Conservation (phyloP, 139 green algal genomes). For the Chlorella sorokiniana region DNA sequence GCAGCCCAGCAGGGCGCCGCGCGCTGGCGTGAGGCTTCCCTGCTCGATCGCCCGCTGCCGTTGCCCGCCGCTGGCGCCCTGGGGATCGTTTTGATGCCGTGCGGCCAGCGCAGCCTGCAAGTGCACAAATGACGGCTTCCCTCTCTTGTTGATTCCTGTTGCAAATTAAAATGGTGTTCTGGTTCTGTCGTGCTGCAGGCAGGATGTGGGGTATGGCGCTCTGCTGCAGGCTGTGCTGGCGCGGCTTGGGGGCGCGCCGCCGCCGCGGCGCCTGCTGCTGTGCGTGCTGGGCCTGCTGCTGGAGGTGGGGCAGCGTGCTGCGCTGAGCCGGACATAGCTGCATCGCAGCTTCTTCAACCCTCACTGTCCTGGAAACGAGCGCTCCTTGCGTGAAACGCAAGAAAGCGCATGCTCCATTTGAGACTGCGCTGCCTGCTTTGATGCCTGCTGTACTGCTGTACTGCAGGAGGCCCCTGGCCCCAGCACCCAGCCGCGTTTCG, state of each 20-base stretch:
- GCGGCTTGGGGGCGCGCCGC: background rate
- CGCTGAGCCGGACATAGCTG: too few relatives aligned
- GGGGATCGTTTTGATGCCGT: background rate
- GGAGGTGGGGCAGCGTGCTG: too few relatives aligned
- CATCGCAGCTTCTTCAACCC: background rate
- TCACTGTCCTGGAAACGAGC: too few relatives aligned
- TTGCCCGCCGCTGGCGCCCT: background rate
- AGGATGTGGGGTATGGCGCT: constrained; percentile 37
- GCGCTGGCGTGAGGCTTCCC: constrained; percentile 7
- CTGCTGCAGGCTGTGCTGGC: constrained; percentile 34
- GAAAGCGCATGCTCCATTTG: too few relatives aligned
- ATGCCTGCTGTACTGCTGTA: too few relatives aligned
- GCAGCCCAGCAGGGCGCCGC: constrained; percentile 22
- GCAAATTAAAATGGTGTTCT: background rate
- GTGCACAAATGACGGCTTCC: background rate
- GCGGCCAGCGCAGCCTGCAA: background rate
- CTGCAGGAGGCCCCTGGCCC: constrained; percentile 3
- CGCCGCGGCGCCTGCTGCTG: constrained; percentile 25
- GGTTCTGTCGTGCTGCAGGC: background rate
- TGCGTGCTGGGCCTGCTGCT: constrained; percentile 39
- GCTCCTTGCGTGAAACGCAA: too few relatives aligned
- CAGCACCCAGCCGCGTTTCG: background rate
- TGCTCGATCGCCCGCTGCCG: background rate
- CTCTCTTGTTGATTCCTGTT: background rate
- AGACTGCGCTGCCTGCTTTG: background rate